Evolutionary conservation across 2,329 filamentous ascomycete species (phyloP), one percentile per base, ranked within the genome.

Genomic region (Huntiella omanensis): DNA sequence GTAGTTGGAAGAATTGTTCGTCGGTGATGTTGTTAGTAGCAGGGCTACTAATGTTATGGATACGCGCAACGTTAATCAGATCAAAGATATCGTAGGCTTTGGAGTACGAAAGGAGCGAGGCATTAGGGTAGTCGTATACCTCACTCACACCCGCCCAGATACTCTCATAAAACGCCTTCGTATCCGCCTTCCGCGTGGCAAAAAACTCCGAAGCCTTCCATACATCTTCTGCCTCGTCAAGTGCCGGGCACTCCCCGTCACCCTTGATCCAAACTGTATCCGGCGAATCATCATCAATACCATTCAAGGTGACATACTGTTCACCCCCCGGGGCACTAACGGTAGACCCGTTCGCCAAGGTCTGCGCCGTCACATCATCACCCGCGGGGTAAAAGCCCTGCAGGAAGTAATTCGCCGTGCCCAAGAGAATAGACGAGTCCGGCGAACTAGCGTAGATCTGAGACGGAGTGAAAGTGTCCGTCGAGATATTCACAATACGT

Each of bases 191-290:
- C 2, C 55, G 57, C 13, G 55, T 42, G 33, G 50, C 36, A 38
- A 56, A 61, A 0, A 53, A 50, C 1, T 53, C 51, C 43, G 57
- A 60, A n/a, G 56, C 40, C 46, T 50, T 48, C 38, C 59, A 61
- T 0, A 55, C 51, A 49, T 56, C 53, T 40, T 53, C 55, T 0
- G 58, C 52, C 0, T 48, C 51, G 1, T 49, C 53, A 28, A 56
- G 57, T 3, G 54, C 55, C 3, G 59, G 58, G 38, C 58, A 60
- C n/a, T 50, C 52, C 1, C 60, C 59, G 7, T 60, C 59, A 5
- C 59, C 59, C 51, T 61, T 61, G 53, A 61, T 60, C 59, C 59
- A 61, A 41, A 61, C 59, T 8, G 56, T 59, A 40, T 60, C 57
- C 5, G 57, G 58, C 6, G 58, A 59, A 33, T 60, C 55, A 17